These are phyloP conservation scores for Citrus inodora DNA, from an alignment of 345 rosid species.

Conservation along the genomic window DNA sequence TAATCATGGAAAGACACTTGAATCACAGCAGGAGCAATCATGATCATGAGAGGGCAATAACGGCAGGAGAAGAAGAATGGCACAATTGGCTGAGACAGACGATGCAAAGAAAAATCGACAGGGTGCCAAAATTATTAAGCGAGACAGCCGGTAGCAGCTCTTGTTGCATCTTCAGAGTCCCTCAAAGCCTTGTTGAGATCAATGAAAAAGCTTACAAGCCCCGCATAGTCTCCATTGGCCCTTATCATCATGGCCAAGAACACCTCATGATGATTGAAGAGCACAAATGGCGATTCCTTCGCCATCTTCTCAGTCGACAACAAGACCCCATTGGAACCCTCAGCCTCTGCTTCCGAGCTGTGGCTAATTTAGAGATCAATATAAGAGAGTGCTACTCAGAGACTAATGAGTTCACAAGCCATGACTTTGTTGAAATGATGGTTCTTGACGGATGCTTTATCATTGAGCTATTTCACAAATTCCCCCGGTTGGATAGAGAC, in stretches of 20 bases:
- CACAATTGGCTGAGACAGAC: background rate
- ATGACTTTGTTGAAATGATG: constrained; percentile 16
- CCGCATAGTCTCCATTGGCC: constrained; percentile 19
- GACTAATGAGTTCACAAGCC: background rate
- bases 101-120: background rate
- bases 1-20: background rate
- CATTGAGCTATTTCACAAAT: background rate
- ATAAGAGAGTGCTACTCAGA: constrained; percentile 17
- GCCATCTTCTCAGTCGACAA: background rate
- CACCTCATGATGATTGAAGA: constrained; percentile 13
- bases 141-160: constrained; percentile 12
- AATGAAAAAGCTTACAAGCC: constrained; percentile 17
- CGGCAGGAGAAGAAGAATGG: background rate
- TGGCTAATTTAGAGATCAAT: background rate
- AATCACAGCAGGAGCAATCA: background rate
- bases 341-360: background rate
- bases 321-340: background rate
- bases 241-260: constrained; percentile 3
- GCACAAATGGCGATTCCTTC: constrained; percentile 16
- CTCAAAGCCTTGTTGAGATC: constrained; percentile 18
- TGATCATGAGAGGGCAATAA: too few relatives aligned
- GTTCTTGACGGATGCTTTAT: constrained; percentile 20
- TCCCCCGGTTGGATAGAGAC: background rate
- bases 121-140: constrained; percentile 13
- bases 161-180: constrained; percentile 35